Evolutionary conservation across 352 stramenopile species (phyloP).

Genomic region (Phytophthora lateralis): DNA sequence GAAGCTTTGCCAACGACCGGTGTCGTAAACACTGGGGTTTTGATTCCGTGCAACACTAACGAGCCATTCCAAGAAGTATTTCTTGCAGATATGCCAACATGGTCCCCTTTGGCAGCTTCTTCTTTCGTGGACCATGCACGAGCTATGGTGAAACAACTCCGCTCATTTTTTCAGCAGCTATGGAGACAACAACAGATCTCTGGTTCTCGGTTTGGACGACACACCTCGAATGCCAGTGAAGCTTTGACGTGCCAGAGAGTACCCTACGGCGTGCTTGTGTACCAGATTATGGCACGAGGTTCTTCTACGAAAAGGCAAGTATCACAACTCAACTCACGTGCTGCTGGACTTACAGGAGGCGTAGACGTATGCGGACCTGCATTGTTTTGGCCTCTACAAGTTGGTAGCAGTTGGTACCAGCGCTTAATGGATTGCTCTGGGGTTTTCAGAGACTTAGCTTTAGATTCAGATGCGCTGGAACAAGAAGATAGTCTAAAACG

Average conservation of each 20-base stretch:
- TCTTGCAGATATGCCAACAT: slow-evolving; percentile 18
- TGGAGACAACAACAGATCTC: slow-evolving; percentile 9
- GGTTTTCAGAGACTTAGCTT: slow-evolving; percentile 12
- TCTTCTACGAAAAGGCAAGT: slow-evolving; percentile 5
- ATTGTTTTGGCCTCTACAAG: slow-evolving; percentile 33
- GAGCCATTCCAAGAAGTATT: slow-evolving; percentile 46
- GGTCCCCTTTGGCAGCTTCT: slow-evolving; percentile 11
- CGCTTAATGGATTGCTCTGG: slow-evolving; percentile 15
- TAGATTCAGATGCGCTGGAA: background rate
- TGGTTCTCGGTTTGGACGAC: slow-evolving; percentile 6
- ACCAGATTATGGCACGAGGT: background rate
- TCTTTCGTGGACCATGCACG: slow-evolving; percentile 20
- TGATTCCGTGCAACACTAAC: slow-evolving; percentile 34
- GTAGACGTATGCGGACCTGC: slow-evolving; percentile 9
- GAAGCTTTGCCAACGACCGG: background rate
- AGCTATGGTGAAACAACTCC: slow-evolving; percentile 13
- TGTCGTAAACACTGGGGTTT: slow-evolving; percentile 25
- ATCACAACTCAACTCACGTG: slow-evolving; percentile 24
- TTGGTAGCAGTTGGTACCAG: slow-evolving; percentile 13
- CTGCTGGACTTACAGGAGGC: slow-evolving; percentile 13
- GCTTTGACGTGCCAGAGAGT: slow-evolving; percentile 28
- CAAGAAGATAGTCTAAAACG: slow-evolving; percentile 12
- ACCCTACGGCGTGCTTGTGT: slow-evolving; percentile 26
- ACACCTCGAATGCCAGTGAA: background rate
- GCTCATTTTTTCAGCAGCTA: slow-evolving; percentile 28